Base-by-base conservation (phyloP, 129 eudicot genomes). In the Tagetes patula region DNA sequence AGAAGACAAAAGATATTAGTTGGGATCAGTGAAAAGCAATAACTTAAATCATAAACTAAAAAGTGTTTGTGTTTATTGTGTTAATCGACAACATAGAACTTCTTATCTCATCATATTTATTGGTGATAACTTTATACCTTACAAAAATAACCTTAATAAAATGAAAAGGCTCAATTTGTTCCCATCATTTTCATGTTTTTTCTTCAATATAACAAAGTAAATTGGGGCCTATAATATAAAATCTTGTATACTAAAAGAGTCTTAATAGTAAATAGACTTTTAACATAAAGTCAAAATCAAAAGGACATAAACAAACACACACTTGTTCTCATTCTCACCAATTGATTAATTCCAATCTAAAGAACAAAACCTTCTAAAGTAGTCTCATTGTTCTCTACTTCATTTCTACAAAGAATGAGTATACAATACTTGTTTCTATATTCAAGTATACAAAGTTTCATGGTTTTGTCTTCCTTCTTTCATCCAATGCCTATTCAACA, bases 401-500 rank as follows among this genome's bases (percentile, higher is more conserved):
- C 77, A 55, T 71, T 75, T 76, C 85, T 83, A 74, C 80, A 88
- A 88, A 88, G 87, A 88, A 88, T 85, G 78, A 80, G 76, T 71
- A 71, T 69, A 81, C 74, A 76, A 65, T 56, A 72, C 53, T 30
- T 70, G 59, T 65, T 80, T 77, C 79, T 83, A 76, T 67, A 37
- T 52, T 37, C 53, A 78, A 65, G 77, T 79, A 47, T 71, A 65
- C 31, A 38, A 40, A 31, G 47, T 33, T 72, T 87, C 80, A 90
- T 31, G 82, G 75, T 80, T 75, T 87, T 74, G 85, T 79, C 79
- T 82, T 90, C 81, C 89, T 81, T 80, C 84, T 87, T 71, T 87
- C 96, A 60, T 87, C 97, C 73, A 85, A 68, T 5, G 95, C 95
- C 97, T 87, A 86, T 73, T 69, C 54, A 34, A 39, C 39, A 71